Conservation (phyloP, 2,329 filamentous ascomycete species). For the Ophiocordyceps camponoti-leonardi region DNA sequence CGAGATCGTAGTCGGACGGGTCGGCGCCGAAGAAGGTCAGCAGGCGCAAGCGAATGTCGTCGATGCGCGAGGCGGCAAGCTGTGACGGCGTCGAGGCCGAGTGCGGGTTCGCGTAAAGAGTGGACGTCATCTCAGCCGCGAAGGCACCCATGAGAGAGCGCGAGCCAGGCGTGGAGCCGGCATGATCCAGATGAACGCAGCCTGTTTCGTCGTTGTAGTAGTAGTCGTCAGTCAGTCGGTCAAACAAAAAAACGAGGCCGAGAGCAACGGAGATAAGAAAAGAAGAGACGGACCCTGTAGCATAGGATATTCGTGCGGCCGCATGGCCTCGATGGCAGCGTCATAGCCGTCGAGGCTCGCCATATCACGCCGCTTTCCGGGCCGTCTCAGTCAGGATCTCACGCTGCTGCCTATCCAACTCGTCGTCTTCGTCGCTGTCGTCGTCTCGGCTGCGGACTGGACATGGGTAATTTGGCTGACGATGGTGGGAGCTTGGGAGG, state of each 20-base stretch:
- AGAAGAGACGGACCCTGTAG: conserved; percentile 32
- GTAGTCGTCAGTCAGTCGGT: too few species aligned
- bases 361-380: neutral
- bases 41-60: conserved; percentile 54
- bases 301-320: conserved; percentile 50
- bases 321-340: conserved; percentile 36
- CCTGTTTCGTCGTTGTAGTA: conserved; percentile 28
- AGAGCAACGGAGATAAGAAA: too few species aligned
- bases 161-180: conserved; percentile 71
- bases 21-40: conserved; percentile 68
- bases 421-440: neutral
- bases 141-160: conserved; percentile 71
- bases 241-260: neutral
- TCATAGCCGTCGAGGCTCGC: conserved; percentile 28
- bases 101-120: conserved; percentile 81
- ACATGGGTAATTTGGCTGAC: too few species aligned
- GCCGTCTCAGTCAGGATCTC: neutral
- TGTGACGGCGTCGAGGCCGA: conserved; percentile 73
- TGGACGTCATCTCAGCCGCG: conserved; percentile 58
- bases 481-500: neutral
- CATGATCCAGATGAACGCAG: conserved; percentile 79
- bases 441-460: too few species aligned
- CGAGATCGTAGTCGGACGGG: conserved; percentile 65
- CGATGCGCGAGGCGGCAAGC: conserved; percentile 54
- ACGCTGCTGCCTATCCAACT: neutral